Evolutionary conservation across 2,329 filamentous ascomycete species (phyloP).

Genomic region (Pyricularia pennisetigena): DNA sequence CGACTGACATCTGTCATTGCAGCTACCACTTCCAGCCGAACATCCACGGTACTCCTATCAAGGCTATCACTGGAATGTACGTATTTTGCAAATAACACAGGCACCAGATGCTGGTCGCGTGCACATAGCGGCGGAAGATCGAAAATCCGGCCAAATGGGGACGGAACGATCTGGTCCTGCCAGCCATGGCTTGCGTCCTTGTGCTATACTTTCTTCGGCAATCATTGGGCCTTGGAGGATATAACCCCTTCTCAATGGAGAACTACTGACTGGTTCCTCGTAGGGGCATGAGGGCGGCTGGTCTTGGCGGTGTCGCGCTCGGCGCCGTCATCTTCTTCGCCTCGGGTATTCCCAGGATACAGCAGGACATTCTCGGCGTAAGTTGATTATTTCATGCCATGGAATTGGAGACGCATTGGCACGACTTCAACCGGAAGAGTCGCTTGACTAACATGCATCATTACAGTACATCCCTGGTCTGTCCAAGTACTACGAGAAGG

Average conservation of each 20-base stretch:
- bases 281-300: conserved; percentile 41
- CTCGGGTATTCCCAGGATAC: conserved; percentile 51
- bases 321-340: conserved; percentile 49
- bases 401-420: not conserved
- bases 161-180: not conserved
- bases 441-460: not conserved
- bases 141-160: not conserved
- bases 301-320: conserved; percentile 47
- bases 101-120: not conserved
- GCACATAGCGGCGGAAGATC: not conserved
- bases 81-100: conserved; percentile 14
- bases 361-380: conserved; percentile 50
- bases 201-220: not conserved
- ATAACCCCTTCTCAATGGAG: not conserved
- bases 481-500: conserved; percentile 38
- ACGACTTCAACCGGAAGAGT: not conserved
- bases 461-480: conserved; percentile 45
- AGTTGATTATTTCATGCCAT: conserved; percentile 9
- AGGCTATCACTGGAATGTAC: conserved; percentile 41
- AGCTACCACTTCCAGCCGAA: conserved; percentile 53
- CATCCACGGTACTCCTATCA: conserved; percentile 39
- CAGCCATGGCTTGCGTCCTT: not conserved
- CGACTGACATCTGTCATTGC: not conserved
- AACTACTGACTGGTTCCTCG: not conserved
- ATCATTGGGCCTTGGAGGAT: not conserved